Conservation (phyloP, 2,329 filamentous ascomycete species). For the Hypoxylon sp. region DNA sequence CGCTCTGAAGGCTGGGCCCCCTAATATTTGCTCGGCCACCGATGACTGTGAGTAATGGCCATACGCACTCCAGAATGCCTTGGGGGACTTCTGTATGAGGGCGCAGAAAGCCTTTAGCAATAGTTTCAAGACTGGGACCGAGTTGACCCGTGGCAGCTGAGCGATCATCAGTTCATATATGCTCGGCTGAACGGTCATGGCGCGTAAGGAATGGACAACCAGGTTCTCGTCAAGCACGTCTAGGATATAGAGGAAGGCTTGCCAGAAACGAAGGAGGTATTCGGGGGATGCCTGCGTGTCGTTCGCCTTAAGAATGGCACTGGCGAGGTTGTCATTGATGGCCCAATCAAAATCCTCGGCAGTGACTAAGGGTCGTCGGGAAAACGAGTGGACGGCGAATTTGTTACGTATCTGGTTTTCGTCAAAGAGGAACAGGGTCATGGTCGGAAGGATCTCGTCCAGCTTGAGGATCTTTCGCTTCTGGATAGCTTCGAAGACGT, state of each 20-base stretch:
- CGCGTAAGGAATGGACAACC: conserved; percentile 79
- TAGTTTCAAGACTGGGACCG: conserved; percentile 68
- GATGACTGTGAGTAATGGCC: conserved; percentile 80
- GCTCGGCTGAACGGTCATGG: conserved; percentile 78
- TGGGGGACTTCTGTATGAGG: conserved; percentile 77
- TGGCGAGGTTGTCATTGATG: conserved; percentile 75
- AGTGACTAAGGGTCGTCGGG: conserved; percentile 68
- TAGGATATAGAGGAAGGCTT: conserved; percentile 77
- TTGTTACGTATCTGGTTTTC: conserved; percentile 66
- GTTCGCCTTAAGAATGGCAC: conserved; percentile 69
- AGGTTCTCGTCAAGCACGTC: conserved; percentile 74
- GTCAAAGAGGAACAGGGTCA: conserved; percentile 85
- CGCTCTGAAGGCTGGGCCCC: conserved; percentile 70
- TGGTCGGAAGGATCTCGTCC: conserved; percentile 77
- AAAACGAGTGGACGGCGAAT: conserved; percentile 76
- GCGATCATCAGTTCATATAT: conserved; percentile 69
- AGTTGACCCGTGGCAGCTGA: conserved; percentile 59
- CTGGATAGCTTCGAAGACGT: conserved; percentile 82
- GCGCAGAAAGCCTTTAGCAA: conserved; percentile 74
- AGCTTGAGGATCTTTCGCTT: conserved; percentile 81
- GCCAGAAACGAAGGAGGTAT: conserved; percentile 78
- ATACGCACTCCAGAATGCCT: conserved; percentile 88
- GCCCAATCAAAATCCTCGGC: conserved; percentile 86
- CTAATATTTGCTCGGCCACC: conserved; percentile 84
- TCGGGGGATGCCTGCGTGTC: conserved; percentile 52